A percentile compares a stretch with the other conserved stretches of the same genome.
These are phyloP conservation scores for Porogramme epimiltina DNA, from an alignment of 1,284 basidiomycete species.

Conservation along the genomic window DNA sequence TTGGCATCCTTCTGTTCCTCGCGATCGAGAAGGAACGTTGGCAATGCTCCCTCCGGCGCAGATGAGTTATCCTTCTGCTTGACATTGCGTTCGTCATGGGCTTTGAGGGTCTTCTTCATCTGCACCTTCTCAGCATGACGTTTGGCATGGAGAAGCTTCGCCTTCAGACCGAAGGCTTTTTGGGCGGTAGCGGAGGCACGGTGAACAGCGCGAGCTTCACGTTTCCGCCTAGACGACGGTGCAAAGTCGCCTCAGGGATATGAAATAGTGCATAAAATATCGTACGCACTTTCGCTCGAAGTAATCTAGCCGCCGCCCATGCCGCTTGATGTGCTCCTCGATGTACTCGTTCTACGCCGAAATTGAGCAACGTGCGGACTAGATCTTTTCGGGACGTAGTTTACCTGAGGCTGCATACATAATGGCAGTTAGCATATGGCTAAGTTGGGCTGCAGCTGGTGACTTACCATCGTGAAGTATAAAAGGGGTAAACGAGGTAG, in stretches of 20 bases:
- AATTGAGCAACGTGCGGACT: background rate
- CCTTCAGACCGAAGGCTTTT: slow-evolving; percentile 96
- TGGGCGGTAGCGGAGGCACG: slow-evolving; percentile 87
- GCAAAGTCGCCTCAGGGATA: background rate
- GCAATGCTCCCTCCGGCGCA: slow-evolving; percentile 87
- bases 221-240: slow-evolving; percentile 79
- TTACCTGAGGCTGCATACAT: slow-evolving; percentile 66
- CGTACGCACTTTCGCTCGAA: slow-evolving; percentile 77
- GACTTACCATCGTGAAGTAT: slow-evolving; percentile 24
- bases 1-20: slow-evolving; percentile 98
- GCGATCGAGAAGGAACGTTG: slow-evolving; percentile 94
- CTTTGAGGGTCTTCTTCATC: slow-evolving; percentile 98
- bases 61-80: slow-evolving; percentile 87
- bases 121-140: slow-evolving; percentile 98
- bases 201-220: slow-evolving; percentile 90
- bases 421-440: background rate
- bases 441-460: background rate
- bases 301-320: slow-evolving; percentile 85
- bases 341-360: slow-evolving; percentile 81
- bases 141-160: slow-evolving; percentile 95
- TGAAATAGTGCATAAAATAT: background rate
- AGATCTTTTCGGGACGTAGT: background rate
- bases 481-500: slow-evolving; percentile 7
- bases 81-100: slow-evolving; percentile 98
- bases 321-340: slow-evolving; percentile 86